Evolutionary conservation across 2,329 filamentous ascomycete genomes (phyloP), one percentile per base, ranked within the genome.

Genomic region (Annulohypoxylon truncatum): DNA sequence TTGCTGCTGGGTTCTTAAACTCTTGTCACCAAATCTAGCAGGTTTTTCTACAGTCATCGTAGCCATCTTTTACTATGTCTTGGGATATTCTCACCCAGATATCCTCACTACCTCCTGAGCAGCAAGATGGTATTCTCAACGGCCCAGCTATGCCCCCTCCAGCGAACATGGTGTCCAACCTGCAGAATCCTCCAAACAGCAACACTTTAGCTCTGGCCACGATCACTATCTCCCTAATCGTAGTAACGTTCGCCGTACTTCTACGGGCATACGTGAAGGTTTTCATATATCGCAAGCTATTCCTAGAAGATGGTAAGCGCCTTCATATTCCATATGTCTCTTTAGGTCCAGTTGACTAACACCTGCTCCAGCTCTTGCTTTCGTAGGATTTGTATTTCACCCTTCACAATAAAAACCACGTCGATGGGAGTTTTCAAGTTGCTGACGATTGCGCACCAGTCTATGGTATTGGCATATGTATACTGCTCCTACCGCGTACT

Each of bases 221-320:
- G 4, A 22, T 40, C 8, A 42, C 1, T 18, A 1, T 26, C 13
- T 18, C 13, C 22, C n/a, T 29, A 13, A 3, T 2, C 13, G 15
- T 52, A 10, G 22, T 38, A 13, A 40, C 31, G 13, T 4, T 38
- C 12, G 50, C 29, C 15, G 22, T 38, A 10, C 4, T n/a, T 15
- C 31, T 52, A 52, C 31, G 50, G 28, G 29, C 29, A 38, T 52
- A 52, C 40, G 50, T 22, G 6, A 52, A 40, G 29, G 40, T 52
- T 1, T 38, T 52, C 10, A 31, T 52, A 4, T 10, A 22, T 38
- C 50, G 31, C 9, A 52, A 29, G 22, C 15, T 38, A 4, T 38
- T n/a, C 7, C 8, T 52, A 15, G 50, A 52, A 38, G 50, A 52
- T 13, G 31, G 50, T 52, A 38, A 29, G 47, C 9, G 10, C 15